Conservation (phyloP, 202 grass and related monocot genomes). For the Dendrocalamus latiflorus region DNA sequence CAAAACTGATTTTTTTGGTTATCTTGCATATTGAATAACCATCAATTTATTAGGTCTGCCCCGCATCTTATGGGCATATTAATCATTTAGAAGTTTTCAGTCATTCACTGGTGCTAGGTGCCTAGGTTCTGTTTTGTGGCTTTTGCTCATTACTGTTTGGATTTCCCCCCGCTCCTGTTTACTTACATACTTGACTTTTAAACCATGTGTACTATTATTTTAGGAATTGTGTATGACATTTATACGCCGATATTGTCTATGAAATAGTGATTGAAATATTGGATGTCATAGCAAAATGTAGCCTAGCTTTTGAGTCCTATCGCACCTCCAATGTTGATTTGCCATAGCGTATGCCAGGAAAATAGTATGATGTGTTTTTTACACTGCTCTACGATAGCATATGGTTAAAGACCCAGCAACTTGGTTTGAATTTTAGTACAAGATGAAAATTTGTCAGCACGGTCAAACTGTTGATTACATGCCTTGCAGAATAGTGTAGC, state of each 20-base stretch:
- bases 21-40: too few relatives aligned
- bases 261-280: background rate
- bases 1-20: background rate
- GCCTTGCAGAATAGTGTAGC: background rate
- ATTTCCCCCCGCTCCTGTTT: background rate
- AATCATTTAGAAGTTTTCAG: background rate
- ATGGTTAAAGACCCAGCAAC: background rate
- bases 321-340: background rate
- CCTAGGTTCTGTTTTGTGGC: background rate
- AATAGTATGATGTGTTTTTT: background rate
- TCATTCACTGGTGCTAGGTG: background rate
- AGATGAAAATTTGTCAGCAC: background rate
- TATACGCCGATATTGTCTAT: background rate
- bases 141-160: background rate
- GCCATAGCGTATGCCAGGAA: background rate
- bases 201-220: background rate
- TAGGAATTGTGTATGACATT: background rate
- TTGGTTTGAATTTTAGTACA: background rate
- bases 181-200: background rate
- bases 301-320: background rate
- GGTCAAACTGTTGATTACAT: background rate
- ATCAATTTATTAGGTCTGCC: background rate
- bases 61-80: background rate
- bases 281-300: background rate
- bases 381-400: background rate